Base-by-base conservation (phyloP, 2,329 filamentous ascomycete genomes). In the Ophiostoma ips region DNA sequence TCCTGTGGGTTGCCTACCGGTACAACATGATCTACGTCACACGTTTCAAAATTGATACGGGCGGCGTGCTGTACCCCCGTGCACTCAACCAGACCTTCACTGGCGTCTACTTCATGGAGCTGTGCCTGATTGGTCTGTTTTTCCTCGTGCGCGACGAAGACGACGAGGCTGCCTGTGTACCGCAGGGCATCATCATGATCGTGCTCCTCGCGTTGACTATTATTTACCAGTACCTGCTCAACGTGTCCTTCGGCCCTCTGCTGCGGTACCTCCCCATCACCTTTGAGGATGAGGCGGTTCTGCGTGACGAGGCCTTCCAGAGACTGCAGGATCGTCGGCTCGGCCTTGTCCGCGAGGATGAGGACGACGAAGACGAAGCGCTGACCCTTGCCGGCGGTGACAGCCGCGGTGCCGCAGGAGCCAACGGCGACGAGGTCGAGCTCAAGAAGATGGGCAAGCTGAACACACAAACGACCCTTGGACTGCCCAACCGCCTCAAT, bases 21-120 rank as follows among this genome's bases (percentile, higher is more conserved):
- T 96, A 96, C 66, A 90, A 90, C 57, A 94, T 94, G 69, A 76
- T 98, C 18, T 98, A 95, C 60, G 89, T 98, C 53, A 94, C 81
- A 24, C 84, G 88, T 48, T 94, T 94, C 64, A 79, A 82, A 56
- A 80, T 84, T 53, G 92, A 98, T 65, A 98, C 90, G 0, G 92
- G 92, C 37, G 92, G 92, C 40, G 75, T 96, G 1, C 70, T 96
- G 48, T 98, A 95, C 59, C 92, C 92, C 0, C 78, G 83, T 34
- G 92, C 92, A 1, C 85, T 96, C 66, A 95, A 95, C 61, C 90
- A 95, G 62, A 84, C 92, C 0, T 96, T 98, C 61, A 92, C 87
- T 0, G 92, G 92, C 0, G 69, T 98, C 0, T 98, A 98, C 60
- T 79, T 95, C 54, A 92, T 98, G 83, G 88, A 96, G 60, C 71